A percentile compares a stretch with the other conserved stretches of the same genome.
These are phyloP conservation scores for Cercospora beticola DNA, from an alignment of 2,329 filamentous ascomycete genomes.

Conservation along the genomic window DNA sequence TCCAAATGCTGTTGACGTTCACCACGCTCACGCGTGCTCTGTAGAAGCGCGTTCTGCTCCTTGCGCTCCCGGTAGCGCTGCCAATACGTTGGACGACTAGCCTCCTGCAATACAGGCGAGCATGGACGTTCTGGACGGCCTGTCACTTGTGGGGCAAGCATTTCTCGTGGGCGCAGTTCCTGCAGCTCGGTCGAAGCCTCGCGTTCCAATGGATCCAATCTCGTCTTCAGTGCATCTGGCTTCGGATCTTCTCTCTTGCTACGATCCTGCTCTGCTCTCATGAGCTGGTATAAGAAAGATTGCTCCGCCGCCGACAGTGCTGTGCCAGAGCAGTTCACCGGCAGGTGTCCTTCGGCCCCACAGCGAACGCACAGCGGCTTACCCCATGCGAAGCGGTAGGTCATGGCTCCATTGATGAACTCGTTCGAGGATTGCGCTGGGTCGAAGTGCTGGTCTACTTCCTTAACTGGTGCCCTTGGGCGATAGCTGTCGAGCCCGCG, in stretches of 20 bases:
- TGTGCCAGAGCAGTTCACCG: slow-evolving; percentile 10
- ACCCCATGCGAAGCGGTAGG: slow-evolving; percentile 26
- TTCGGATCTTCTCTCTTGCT: slow-evolving; percentile 19
- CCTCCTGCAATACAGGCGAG: background rate
- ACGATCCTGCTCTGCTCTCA: slow-evolving; percentile 19
- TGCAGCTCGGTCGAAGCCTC: background rate
- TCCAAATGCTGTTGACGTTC: background rate
- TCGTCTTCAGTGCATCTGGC: background rate
- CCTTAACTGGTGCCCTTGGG: background rate
- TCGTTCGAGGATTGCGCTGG: slow-evolving; percentile 16
- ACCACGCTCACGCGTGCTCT: background rate
- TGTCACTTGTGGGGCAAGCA: background rate
- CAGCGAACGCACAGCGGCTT: slow-evolving; percentile 26
- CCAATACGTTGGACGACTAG: slow-evolving; percentile 8
- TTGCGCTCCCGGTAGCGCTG: slow-evolving; percentile 12
- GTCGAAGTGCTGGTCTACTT: slow-evolving; percentile 15
- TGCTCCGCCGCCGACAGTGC: slow-evolving; percentile 18
- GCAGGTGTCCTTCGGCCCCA: slow-evolving; percentile 25
- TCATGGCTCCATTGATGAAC: slow-evolving; percentile 22
- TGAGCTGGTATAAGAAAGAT: slow-evolving; percentile 16
- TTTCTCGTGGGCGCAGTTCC: background rate
- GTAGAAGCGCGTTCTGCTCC: background rate
- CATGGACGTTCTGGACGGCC: background rate
- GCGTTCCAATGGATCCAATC: background rate
- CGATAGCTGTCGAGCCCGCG: background rate